Evolutionary conservation across 2,329 filamentous ascomycete genomes (phyloP).

Genomic region (Xylaria sp.): DNA sequence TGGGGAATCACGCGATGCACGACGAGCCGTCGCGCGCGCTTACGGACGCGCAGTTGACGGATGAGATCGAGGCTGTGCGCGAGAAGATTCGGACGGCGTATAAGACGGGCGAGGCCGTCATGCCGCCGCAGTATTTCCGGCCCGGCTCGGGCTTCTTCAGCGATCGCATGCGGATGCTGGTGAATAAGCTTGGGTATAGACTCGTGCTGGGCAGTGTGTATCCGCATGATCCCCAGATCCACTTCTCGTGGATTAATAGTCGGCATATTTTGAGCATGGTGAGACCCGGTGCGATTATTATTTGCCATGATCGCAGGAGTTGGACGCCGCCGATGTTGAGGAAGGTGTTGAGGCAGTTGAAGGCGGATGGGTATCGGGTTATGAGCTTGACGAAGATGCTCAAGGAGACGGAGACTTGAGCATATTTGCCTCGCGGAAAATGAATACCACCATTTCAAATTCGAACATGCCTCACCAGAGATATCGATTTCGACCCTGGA

Average conservation of each 20-base stretch:
- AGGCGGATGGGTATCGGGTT: constrained; percentile 61
- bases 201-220: constrained; percentile 81
- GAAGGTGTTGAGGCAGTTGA: constrained; percentile 66
- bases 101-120: constrained; percentile 29
- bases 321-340: constrained; percentile 80
- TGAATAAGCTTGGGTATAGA: constrained; percentile 58
- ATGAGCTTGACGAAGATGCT: constrained; percentile 67
- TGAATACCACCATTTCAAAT: not conserved
- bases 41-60: constrained; percentile 50
- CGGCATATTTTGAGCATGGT: constrained; percentile 76
- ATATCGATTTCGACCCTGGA: not conserved
- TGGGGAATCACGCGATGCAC: constrained; percentile 85
- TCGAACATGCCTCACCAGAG: not conserved
- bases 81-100: constrained; percentile 35
- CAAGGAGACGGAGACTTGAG: constrained; percentile 28
- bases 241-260: constrained; percentile 63
- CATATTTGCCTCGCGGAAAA: not conserved
- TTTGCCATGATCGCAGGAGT: constrained; percentile 77
- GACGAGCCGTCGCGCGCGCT: constrained; percentile 70
- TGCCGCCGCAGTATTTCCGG: constrained; percentile 63
- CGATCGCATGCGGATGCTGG: constrained; percentile 57
- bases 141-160: constrained; percentile 84
- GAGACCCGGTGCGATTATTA: constrained; percentile 69
- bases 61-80: constrained; percentile 60
- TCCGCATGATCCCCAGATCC: constrained; percentile 85